Evolutionary conservation across 2,329 filamentous ascomycete species (phyloP).

Genomic region (Penicillium sp.): DNA sequence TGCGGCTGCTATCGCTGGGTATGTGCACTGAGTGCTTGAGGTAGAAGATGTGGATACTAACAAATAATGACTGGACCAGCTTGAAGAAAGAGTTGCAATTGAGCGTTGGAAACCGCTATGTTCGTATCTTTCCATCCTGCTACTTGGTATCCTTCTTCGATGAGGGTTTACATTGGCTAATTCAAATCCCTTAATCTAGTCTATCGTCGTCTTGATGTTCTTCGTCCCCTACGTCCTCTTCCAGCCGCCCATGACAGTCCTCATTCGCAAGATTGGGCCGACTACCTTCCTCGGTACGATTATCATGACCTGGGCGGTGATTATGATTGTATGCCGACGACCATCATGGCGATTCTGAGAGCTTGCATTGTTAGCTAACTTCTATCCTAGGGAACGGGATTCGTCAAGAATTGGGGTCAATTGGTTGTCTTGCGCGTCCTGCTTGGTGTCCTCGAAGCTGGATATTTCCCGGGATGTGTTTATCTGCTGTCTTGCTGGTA

Average conservation of each 20-base stretch:
- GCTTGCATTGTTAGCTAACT: conserved; percentile 3
- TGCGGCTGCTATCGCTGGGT: conserved; percentile 69
- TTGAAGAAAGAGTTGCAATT: conserved; percentile 20
- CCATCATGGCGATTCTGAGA: background rate
- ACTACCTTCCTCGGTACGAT: conserved; percentile 30
- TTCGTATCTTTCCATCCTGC: conserved; percentile 2
- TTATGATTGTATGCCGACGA: conserved; percentile 27
- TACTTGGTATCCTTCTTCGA: no score
- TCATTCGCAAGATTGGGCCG: conserved; percentile 35
- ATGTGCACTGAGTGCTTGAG: conserved; percentile 5
- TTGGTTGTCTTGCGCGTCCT: conserved; percentile 29
- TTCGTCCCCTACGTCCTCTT: conserved; percentile 36
- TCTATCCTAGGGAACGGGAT: conserved; percentile 30
- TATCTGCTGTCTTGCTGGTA: conserved; percentile 77
- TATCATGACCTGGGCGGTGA: conserved; percentile 31
- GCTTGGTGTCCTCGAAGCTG: conserved; percentile 35
- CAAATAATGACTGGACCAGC: background rate
- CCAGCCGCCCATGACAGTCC: conserved; percentile 33
- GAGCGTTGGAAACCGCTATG: conserved; percentile 20
- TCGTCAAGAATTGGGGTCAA: conserved; percentile 31
- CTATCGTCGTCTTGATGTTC: conserved; percentile 35
- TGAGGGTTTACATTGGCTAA: background rate
- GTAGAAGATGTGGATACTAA: background rate
- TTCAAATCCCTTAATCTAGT: conserved; percentile 15
- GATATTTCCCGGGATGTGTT: conserved; percentile 70